Evolutionary conservation across 768 basidiomycete species (phyloP).

Genomic region (Russula sp.): DNA sequence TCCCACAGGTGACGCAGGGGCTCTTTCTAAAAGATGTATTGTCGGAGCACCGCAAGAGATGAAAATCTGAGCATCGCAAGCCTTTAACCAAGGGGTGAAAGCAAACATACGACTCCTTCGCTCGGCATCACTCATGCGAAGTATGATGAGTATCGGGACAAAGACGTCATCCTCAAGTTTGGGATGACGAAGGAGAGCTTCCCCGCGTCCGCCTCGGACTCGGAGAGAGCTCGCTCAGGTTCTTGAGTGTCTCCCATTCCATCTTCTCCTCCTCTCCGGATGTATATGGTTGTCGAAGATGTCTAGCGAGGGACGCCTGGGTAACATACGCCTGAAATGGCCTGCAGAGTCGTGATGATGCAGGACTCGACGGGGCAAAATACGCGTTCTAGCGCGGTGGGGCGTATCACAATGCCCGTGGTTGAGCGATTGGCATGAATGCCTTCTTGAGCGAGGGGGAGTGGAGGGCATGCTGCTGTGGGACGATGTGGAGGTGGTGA

Average conservation of each 20-base stretch:
- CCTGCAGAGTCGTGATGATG: slow-evolving; percentile 94
- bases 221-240: slow-evolving; percentile 76
- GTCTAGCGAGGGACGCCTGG: slow-evolving; percentile 88
- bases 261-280: slow-evolving; percentile 95
- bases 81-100: not conserved
- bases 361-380: slow-evolving; percentile 93
- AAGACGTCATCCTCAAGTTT: slow-evolving; percentile 93
- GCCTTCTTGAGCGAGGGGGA: no score
- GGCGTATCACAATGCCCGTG: slow-evolving; percentile 88
- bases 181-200: slow-evolving; percentile 69
- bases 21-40: slow-evolving; percentile 49
- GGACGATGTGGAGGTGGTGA: no score
- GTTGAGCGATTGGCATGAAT: no score
- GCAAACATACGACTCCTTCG: slow-evolving; percentile 71
- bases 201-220: slow-evolving; percentile 37
- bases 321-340: slow-evolving; percentile 95
- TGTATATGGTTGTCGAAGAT: slow-evolving; percentile 94
- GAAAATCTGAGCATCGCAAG: not conserved
- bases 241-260: slow-evolving; percentile 98
- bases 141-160: slow-evolving; percentile 80
- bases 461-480: no score
- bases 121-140: slow-evolving; percentile 78
- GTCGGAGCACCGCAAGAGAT: no score
- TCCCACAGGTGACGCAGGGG: slow-evolving; percentile 43
- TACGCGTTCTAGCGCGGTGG: slow-evolving; percentile 74